phyloP scores from a whole-genome alignment of 164 flowering plant genomes.

The Kalanchoe fedtschenkoi region DNA sequence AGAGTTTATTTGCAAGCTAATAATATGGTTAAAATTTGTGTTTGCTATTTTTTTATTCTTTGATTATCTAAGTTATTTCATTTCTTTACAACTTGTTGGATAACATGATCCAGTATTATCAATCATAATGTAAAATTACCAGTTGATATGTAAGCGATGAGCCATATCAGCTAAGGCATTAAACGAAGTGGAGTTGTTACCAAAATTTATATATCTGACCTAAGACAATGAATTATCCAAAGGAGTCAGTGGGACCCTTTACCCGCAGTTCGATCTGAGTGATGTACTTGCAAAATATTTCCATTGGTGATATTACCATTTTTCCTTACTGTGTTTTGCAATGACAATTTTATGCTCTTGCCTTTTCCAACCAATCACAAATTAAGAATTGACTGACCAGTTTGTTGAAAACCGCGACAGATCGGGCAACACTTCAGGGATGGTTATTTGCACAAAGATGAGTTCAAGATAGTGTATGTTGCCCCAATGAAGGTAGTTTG shows the following conservation, averaged over 20 bases:
- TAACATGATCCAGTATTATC: not conserved
- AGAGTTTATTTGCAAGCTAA: too few species aligned
- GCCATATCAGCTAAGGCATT: not conserved
- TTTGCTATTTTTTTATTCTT: too few species aligned
- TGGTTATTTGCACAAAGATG: constrained; percentile 83
- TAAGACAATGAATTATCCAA: not conserved
- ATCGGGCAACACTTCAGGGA: constrained; percentile 87
- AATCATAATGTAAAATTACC: not conserved
- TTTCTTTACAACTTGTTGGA: not conserved
- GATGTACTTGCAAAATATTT: not conserved
- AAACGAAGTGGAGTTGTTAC: too few species aligned
- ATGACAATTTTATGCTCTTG: not conserved
- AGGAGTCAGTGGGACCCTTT: too few species aligned
- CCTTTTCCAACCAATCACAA: not conserved
- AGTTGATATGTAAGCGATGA: not conserved
- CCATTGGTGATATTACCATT: not conserved
- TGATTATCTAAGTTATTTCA: not conserved
- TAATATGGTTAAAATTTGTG: too few species aligned
- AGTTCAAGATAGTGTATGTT: constrained; percentile 96
- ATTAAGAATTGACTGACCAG: not conserved
- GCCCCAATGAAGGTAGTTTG: constrained; percentile 94
- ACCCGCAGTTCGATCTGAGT: not conserved
- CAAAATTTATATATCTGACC: too few species aligned
- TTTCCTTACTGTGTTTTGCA: not conserved
- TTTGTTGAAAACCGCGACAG: constrained; percentile 30